Evolutionary conservation across 371 early-diverging fungal genomes (phyloP).

Genomic region (Massospora cicadina): DNA sequence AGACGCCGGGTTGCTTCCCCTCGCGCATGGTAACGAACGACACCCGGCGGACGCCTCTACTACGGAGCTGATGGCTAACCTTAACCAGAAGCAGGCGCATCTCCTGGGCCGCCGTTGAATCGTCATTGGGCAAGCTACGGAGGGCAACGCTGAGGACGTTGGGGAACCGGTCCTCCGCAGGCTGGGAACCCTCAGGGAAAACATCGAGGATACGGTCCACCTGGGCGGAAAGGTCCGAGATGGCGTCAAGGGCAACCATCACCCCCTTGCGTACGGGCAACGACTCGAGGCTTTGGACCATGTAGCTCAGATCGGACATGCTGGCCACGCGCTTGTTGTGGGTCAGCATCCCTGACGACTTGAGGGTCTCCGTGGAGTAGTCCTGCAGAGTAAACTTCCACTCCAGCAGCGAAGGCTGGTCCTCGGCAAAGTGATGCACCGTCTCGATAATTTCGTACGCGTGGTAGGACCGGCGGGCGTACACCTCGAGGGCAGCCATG

Average conservation of each 20-base stretch:
- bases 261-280: constrained; percentile 32
- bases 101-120: constrained; percentile 39
- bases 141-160: constrained; percentile 40
- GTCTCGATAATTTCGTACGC: constrained; percentile 78
- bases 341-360: background rate
- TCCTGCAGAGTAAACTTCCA: constrained; percentile 65
- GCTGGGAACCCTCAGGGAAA: constrained; percentile 22
- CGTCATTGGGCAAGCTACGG: constrained; percentile 54
- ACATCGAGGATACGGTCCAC: constrained; percentile 32
- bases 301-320: constrained; percentile 46
- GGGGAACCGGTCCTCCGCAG: constrained; percentile 14
- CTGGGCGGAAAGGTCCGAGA: constrained; percentile 28
- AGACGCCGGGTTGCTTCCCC: constrained; percentile 75
- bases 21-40: constrained; percentile 73
- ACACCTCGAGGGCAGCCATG: constrained; percentile 84
- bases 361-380: constrained; percentile 20
- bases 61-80: constrained; percentile 39
- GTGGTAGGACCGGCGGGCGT: constrained; percentile 90
- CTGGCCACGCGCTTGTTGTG: constrained; percentile 47
- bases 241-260: constrained; percentile 36
- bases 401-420: constrained; percentile 41
- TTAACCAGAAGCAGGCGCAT: constrained; percentile 34
- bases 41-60: constrained; percentile 68
- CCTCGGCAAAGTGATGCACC: constrained; percentile 47
- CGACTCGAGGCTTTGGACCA: constrained; percentile 40